Evolutionary conservation across 2,329 filamentous ascomycete species (phyloP), one percentile per base, ranked within the genome.

Genomic region (Cladosporium cucumerinum): DNA sequence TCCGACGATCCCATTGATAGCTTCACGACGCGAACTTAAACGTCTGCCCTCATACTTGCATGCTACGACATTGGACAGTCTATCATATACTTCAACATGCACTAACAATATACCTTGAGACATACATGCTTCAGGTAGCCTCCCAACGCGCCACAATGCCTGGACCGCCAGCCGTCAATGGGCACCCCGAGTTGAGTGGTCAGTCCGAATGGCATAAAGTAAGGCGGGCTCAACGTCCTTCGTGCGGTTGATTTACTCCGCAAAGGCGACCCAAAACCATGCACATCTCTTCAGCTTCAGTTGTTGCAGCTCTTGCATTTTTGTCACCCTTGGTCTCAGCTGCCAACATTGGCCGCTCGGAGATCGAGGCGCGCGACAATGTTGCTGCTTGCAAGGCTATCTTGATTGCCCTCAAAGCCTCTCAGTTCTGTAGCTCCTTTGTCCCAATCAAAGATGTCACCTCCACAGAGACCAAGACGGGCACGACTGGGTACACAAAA

Each of bases 131-230:
- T 26, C 48, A 51, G 48, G 21, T 16, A 51, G 48, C 48, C 48
- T 16, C 5, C 12, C 6, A 25, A 25, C 48, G 23, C 23, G 48
- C 48, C 48, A 51, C 21, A 26, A 25, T 25, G 25, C 18, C 48
- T 51, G 21, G 48, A 28, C 23, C 23, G 48, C 75, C 73, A 66
- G 78, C 81, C 63, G 81, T 82, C 70, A 78, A 79, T 49, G 74
- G 7, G 16, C 3, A 39, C 6, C 2, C 34, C 16, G 10, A 18
- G 34, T 16, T 16, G 5, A 39, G 16, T 6, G 34, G 5, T 18
- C 16, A 5, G 7, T 7, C 16, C 16, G 34, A 18, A 39, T 39
- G 34, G 34, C 34, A 39, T 18, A 39, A 39, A 18, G 18, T 5
- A 39, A 39, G 34, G 2, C 34, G 18, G 34, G 18, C 16, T 39